Evolutionary conservation across 768 basidiomycete genomes (phyloP).

Genomic region (Boletales sp.): DNA sequence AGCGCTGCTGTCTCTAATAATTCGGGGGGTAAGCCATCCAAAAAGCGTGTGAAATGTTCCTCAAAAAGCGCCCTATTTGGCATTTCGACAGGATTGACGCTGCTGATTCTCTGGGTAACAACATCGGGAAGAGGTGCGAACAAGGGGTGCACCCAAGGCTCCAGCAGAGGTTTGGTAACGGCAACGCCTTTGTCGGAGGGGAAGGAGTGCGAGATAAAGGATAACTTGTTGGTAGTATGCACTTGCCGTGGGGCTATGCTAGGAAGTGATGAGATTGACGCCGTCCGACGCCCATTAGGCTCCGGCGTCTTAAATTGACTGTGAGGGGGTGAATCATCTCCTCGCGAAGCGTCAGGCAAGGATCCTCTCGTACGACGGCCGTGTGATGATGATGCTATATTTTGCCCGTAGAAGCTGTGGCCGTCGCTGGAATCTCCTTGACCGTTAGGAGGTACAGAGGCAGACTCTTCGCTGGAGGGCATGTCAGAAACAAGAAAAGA

Average conservation of each 20-base stretch:
- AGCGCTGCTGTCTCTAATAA: constrained; percentile 61
- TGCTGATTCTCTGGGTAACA: constrained; percentile 52
- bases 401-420: constrained; percentile 47
- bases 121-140: constrained; percentile 59
- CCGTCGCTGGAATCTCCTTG: constrained; percentile 27
- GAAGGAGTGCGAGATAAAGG: constrained; percentile 45
- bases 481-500: constrained; percentile 45
- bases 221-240: constrained; percentile 27
- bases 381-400: constrained; percentile 37
- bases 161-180: constrained; percentile 40
- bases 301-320: constrained; percentile 23
- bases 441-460: constrained; percentile 10
- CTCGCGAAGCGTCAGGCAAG: constrained; percentile 17
- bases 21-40: constrained; percentile 48
- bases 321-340: constrained; percentile 13
- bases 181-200: constrained; percentile 36
- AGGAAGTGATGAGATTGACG: constrained; percentile 18
- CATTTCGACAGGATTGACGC: constrained; percentile 55
- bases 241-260: constrained; percentile 22
- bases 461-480: constrained; percentile 30
- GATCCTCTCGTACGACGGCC: constrained; percentile 23
- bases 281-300: constrained; percentile 16
- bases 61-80: constrained; percentile 55
- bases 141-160: constrained; percentile 56
- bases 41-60: constrained; percentile 44